Evolutionary conservation across 306 rosid species (phyloP), one percentile per base, ranked within the genome.

Genomic region (Cicer pinnatifidum): DNA sequence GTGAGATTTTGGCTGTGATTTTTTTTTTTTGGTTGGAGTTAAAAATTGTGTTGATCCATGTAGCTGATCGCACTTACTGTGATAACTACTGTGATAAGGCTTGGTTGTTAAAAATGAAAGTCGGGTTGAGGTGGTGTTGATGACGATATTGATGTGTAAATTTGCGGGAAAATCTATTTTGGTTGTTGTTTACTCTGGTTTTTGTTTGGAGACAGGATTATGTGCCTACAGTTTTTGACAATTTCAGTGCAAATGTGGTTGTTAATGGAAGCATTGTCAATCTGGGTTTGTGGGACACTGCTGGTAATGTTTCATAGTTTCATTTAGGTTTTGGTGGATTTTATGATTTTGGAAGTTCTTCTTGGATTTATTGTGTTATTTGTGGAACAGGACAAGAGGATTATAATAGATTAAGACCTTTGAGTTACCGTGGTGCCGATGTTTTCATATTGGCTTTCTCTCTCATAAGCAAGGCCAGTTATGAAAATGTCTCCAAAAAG

Each of bases 201-300:
- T 75, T 64, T 77, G 82, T 15, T 77, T 85, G 80, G 48, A 56
- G 85, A 88, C 91, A 92, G 98, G 97, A 92, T 90, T 92, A 90
- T 45, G 97, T 92, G 81, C 97, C 97, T 5, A 92, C 98, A 58
- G 96, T 90, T 82, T 92, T 92, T 12, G 97, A 95, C 96, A 95
- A 95, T 86, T 95, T 95, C 82, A 95, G 97, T 45, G 99, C 97
- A 68, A 95, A 95, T 67, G 99, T 95, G 83, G 99, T 95, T 78
- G 99, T 95, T 76, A 91, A 95, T 81, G 99, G 99, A 68, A 73
- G 81, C 84, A 91, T 95, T 79, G 99, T 95, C 54, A 95, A 95
- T 78, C 88, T 95, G 84, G 99, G 99, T 17, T 88, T 95, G 83
- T 95, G 99, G 97, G 99, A 95, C 74, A 95, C 99, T 81, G 97